Evolutionary conservation across 306 rosid species (phyloP).

Genomic region (Medicago truncatula): DNA sequence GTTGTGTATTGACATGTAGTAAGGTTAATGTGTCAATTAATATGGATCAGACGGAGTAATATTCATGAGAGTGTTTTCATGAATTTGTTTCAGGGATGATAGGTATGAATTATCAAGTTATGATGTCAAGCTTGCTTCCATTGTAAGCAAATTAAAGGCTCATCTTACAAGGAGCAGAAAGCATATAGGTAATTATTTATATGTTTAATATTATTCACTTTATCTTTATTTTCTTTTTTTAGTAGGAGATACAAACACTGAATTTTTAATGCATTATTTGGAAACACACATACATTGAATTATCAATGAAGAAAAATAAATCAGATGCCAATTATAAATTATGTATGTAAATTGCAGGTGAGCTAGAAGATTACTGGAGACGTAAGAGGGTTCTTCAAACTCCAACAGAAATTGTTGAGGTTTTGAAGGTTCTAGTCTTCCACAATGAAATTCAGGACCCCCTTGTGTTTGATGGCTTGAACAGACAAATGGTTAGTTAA

Average conservation of each 20-base stretch:
- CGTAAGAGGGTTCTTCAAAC: constrained; percentile 50
- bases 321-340: not conserved
- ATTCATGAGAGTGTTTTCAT: no score
- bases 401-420: constrained; percentile 55
- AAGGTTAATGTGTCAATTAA: no score
- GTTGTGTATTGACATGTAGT: no score
- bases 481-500: constrained; percentile 47
- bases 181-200: constrained; percentile 40
- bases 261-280: no score
- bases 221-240: not conserved
- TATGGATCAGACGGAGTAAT: no score
- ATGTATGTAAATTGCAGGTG: constrained; percentile 21
- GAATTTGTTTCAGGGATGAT: constrained; percentile 39
- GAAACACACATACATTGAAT: not conserved
- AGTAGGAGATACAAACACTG: not conserved
- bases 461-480: constrained; percentile 41
- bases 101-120: constrained; percentile 39
- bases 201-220: not conserved
- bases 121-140: constrained; percentile 43
- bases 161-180: constrained; percentile 46
- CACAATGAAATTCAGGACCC: constrained; percentile 45
- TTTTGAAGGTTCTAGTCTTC: constrained; percentile 48
- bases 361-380: constrained; percentile 43
- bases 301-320: not conserved
- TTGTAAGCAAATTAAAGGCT: constrained; percentile 51